Evolutionary conservation across 1,284 basidiomycete genomes (phyloP), one percentile per base, ranked within the genome.

Genomic region (Termitomyces sp.): DNA sequence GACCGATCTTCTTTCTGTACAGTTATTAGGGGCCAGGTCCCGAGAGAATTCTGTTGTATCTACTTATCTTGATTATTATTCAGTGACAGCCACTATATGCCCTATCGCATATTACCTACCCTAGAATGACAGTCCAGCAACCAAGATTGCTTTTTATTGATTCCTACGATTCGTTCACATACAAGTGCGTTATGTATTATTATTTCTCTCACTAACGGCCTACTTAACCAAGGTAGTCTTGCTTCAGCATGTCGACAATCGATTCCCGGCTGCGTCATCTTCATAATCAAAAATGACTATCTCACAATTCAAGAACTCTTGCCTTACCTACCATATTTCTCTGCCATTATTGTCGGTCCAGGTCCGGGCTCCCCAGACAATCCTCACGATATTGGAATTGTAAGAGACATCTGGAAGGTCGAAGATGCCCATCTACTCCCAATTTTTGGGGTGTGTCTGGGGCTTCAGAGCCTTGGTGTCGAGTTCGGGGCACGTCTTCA

Each of bases 381-480:
- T 34, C 63, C 73, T 6, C 60, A 66, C 31, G 89, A 91, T 55
- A 76, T 90, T 46, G 88, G 87, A 11, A 64, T 89, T 38, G 75
- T 89, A 49, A 77, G 72, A 49, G 70, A 84, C 55, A 67, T 91
- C 3, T 91, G 89, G 85, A 79, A 75, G 39, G 62, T 88, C 19
- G 59, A 74, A 8, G 74, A 79, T 14, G 63, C 69, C 7, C 61
- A 76, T 31, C 53, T 88, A 30, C 60, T 89, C 1, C 92, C 92
- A 1, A 78, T 92, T 39, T 88, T 95, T 55, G 92, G 92, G 2
- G 86, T 98, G 3, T 98, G 95, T 64, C 78, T 98, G 10, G 96
- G 96, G 0, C 81, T 95, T 50, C 96, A 98, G 67, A 95, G 93
- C 54, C 78, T 98, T 33, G 90, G 83, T 0, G 76, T 89, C 7